These are phyloP conservation scores for Pseudonitzschia delicatissima DNA, from an alignment of 108 stramenopile species.

Conservation along the genomic window DNA sequence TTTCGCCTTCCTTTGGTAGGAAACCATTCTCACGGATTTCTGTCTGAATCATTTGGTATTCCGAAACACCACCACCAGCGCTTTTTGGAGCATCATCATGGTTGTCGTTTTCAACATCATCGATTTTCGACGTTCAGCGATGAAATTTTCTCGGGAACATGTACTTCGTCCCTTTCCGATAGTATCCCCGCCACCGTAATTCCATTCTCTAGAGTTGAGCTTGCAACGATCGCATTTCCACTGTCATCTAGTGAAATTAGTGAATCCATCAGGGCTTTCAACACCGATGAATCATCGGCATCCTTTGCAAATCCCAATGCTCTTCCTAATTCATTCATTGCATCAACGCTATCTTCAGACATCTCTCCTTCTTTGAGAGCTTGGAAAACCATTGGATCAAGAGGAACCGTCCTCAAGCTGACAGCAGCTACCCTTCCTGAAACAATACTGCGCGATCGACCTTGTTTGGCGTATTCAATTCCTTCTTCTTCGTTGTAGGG, in stretches of 20 bases:
- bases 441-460: conserved; percentile 64
- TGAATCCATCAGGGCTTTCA: conserved; percentile 39
- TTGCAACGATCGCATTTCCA: conserved; percentile 51
- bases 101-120: conserved; percentile 14
- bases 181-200: conserved; percentile 28
- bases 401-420: conserved; percentile 64
- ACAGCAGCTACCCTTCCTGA: conserved; percentile 74
- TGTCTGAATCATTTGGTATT: conserved; percentile 21
- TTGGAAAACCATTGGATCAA: conserved; percentile 44
- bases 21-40: conserved; percentile 17
- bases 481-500: conserved; percentile 89
- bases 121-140: not conserved
- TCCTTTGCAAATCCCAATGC: conserved; percentile 54
- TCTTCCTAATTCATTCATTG: conserved; percentile 48
- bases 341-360: conserved; percentile 43
- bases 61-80: conserved; percentile 8
- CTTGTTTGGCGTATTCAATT: conserved; percentile 50
- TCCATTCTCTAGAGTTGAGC: conserved; percentile 26
- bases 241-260: conserved; percentile 35
- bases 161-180: conserved; percentile 34
- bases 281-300: conserved; percentile 28
- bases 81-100: conserved; percentile 15
- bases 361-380: conserved; percentile 41
- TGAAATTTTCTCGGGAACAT: conserved; percentile 26
- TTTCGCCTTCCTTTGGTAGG: not conserved